Evolutionary conservation across 495 filamentous ascomycete genomes (phyloP).

Genomic region (Zalerion maritima): DNA sequence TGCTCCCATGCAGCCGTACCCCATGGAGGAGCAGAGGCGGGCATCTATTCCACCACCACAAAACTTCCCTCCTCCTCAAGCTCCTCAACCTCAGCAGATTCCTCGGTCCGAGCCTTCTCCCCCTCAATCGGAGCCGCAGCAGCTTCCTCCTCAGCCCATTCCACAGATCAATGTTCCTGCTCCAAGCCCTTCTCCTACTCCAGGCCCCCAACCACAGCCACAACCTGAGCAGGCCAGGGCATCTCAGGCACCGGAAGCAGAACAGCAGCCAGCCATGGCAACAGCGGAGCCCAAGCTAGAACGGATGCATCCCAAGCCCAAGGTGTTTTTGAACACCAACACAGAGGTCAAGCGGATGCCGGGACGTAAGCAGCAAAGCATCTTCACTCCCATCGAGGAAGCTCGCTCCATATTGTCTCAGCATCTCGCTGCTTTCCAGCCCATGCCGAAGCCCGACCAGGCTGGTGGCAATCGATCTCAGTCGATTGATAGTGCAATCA

Average conservation of each 20-base stretch:
- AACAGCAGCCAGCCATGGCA: constrained; percentile 30
- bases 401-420: constrained; percentile 75
- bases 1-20: constrained; percentile 41
- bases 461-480: constrained; percentile 35
- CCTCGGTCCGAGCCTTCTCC: constrained; percentile 38
- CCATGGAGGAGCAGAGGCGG: constrained; percentile 53
- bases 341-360: constrained; percentile 53
- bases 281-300: constrained; percentile 34
- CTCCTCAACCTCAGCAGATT: constrained; percentile 29
- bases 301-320: constrained; percentile 18
- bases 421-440: constrained; percentile 52
- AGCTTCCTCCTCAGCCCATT: constrained; percentile 21
- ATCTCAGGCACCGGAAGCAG: constrained; percentile 11
- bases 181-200: constrained; percentile 12
- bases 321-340: constrained; percentile 28
- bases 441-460: constrained; percentile 31
- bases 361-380: constrained; percentile 68
- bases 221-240: constrained; percentile 10
- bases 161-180: constrained; percentile 20
- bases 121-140: constrained; percentile 26
- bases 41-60: constrained; percentile 37
- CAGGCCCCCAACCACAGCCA: constrained; percentile 20
- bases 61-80: constrained; percentile 22
- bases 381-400: constrained; percentile 94
- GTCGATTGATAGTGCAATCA: constrained; percentile 42